Percentiles rank a stretch among this genome's conserved stretches.
phyloP scores from a whole-genome alignment of 805 yeast species.

The Yarrowia sp. region DNA sequence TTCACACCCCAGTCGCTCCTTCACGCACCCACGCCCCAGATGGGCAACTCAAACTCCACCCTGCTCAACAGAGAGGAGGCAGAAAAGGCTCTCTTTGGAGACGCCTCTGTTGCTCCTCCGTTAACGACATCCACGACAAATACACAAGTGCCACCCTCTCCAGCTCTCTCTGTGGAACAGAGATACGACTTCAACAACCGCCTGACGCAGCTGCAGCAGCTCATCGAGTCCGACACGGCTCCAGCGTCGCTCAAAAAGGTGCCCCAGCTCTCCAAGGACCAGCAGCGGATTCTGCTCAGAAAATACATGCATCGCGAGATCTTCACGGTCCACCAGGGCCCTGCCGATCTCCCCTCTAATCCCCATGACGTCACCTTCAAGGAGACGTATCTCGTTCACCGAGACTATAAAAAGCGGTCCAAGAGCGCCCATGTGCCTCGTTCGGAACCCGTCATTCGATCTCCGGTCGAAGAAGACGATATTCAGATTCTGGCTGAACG shows the following conservation, averaged over 20 bases:
- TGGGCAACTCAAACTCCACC: conserved; percentile 39
- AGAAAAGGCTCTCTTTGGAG: conserved; percentile 36
- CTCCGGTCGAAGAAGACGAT: conserved; percentile 11
- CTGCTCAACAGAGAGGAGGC: conserved; percentile 38
- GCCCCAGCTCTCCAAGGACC: conserved; percentile 28
- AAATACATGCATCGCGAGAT: conserved; percentile 46
- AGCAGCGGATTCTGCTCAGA: conserved; percentile 40
- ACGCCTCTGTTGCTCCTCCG: conserved; percentile 3
- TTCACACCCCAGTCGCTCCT: conserved; percentile 9
- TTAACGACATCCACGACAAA: neutral
- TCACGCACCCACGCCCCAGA: neutral
- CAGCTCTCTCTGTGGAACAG: conserved; percentile 14
- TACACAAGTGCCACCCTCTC: neutral
- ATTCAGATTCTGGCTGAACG: conserved; percentile 5
- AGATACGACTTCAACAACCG: conserved; percentile 36
- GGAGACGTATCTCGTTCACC: conserved; percentile 22
- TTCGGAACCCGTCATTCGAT: conserved; percentile 2
- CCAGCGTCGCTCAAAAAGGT: conserved; percentile 22
- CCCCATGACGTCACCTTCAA: conserved; percentile 5
- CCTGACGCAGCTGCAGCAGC: conserved; percentile 7
- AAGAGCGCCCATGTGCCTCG: conserved; percentile 6
- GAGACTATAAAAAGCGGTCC: conserved; percentile 22
- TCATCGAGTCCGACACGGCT: conserved; percentile 15
- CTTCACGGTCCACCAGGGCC: conserved; percentile 43
- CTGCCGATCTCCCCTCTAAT: conserved; percentile 14